Evolutionary conservation across 1,284 basidiomycete species (phyloP).

Genomic region (Gymnopus androsaceus): DNA sequence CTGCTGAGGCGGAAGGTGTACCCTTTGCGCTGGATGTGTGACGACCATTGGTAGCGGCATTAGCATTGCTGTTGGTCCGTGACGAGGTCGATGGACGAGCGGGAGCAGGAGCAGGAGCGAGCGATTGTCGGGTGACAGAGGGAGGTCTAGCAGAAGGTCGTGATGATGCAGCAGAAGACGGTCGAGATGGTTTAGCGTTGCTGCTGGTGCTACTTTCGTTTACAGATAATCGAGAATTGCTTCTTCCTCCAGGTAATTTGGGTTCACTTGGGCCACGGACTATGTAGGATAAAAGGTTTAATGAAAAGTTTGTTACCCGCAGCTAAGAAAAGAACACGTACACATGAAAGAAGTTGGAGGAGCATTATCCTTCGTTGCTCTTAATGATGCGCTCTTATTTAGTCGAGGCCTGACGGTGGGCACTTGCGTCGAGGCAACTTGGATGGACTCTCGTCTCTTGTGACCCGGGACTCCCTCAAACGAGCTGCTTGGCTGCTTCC

Average conservation of each 20-base stretch:
- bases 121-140: background rate
- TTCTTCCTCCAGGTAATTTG: slow-evolving; percentile 46
- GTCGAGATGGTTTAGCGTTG: slow-evolving; percentile 24
- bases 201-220: slow-evolving; percentile 10
- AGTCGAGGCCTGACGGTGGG: slow-evolving; percentile 66
- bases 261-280: slow-evolving; percentile 43
- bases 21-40: background rate
- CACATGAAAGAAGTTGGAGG: slow-evolving; percentile 70
- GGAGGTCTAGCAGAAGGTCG: slow-evolving; percentile 17
- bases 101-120: slow-evolving; percentile 18
- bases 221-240: slow-evolving; percentile 36
- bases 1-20: slow-evolving; percentile 2
- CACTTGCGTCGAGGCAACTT: slow-evolving; percentile 63
- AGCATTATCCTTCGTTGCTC: slow-evolving; percentile 58
- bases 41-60: slow-evolving; percentile 21
- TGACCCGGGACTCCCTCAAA: slow-evolving; percentile 84
- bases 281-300: slow-evolving; percentile 23
- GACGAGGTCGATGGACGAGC: slow-evolving; percentile 14
- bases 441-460: slow-evolving; percentile 72
- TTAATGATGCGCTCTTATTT: slow-evolving; percentile 70
- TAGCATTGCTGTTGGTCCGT: slow-evolving; percentile 18
- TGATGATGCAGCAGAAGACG: slow-evolving; percentile 29
- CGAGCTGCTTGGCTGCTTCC: slow-evolving; percentile 32
- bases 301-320: background rate
- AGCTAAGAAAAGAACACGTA: slow-evolving; percentile 34